A percentile compares a stretch with the other conserved stretches of the same genome.
Evolutionary conservation across 164 flowering plant genomes (phyloP).

Genomic region (Kalanchoe fedtschenkoi): DNA sequence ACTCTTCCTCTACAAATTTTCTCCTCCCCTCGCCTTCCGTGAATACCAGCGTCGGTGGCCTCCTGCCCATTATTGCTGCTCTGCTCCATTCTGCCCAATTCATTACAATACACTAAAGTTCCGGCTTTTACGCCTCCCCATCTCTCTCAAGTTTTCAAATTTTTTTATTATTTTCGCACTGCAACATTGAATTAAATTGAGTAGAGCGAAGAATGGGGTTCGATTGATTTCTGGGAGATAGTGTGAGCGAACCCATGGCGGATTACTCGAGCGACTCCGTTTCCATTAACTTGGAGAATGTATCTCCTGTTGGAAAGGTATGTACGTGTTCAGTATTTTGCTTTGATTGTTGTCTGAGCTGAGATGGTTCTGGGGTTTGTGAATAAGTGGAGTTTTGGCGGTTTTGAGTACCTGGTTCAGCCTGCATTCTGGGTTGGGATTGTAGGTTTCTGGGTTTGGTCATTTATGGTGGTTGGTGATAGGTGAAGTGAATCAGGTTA

Average conservation of each 20-base stretch:
- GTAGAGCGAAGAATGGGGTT: background rate
- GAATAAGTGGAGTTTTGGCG: too few relatives aligned
- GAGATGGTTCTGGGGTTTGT: too few relatives aligned
- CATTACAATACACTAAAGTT: constrained; percentile 1
- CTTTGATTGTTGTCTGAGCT: too few relatives aligned
- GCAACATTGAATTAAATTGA: too few relatives aligned
- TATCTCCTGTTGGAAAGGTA: constrained; percentile 1
- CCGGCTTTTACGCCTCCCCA: background rate
- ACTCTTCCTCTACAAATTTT: background rate
- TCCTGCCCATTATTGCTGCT: background rate
- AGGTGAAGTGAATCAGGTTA: too few relatives aligned
- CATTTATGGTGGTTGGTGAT: too few relatives aligned
- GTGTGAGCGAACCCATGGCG: background rate
- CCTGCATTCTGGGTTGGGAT: too few relatives aligned
- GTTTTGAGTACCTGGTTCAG: too few relatives aligned
- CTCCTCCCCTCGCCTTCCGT: background rate
- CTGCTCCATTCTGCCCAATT: background rate
- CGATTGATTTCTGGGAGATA: constrained; percentile 1
- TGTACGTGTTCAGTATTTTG: too few relatives aligned
- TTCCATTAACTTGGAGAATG: background rate
- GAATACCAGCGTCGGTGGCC: background rate
- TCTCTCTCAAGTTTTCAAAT: background rate
- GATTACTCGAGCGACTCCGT: background rate
- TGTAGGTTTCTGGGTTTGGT: too few relatives aligned
- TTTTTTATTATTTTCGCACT: background rate